Evolutionary conservation across 148 eudicot species (phyloP).

Genomic region (Heliosperma pusillum): DNA sequence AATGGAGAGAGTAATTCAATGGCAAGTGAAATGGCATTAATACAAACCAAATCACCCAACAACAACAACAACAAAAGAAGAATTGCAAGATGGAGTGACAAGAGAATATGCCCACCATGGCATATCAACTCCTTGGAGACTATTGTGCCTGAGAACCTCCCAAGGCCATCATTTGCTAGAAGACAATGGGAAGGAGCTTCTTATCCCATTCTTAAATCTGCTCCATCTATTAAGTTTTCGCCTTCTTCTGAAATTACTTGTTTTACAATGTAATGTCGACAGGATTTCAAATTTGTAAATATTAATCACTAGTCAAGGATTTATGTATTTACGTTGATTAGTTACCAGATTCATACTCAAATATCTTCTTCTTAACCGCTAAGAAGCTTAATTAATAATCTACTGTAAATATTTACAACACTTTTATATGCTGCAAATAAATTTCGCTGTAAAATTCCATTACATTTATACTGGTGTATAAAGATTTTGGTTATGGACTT

Average conservation of each 20-base stretch:
- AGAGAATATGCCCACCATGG: slow-evolving; percentile 64
- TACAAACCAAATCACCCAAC: slow-evolving; percentile 1
- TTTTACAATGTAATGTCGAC: slow-evolving; percentile 23
- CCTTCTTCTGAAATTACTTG: slow-evolving; percentile 20
- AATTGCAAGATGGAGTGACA: slow-evolving; percentile 64
- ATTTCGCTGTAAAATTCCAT: not conserved
- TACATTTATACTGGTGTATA: not conserved
- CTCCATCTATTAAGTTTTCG: slow-evolving; percentile 32
- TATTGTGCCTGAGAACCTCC: slow-evolving; percentile 83
- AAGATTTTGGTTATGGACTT: no score
- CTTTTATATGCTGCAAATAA: not conserved
- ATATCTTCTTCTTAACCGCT: no score
- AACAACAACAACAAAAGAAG: slow-evolving; percentile 8
- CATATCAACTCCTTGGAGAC: slow-evolving; percentile 64
- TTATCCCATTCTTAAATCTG: slow-evolving; percentile 11
- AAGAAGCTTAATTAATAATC: no score
- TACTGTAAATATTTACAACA: no score
- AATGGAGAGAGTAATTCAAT: not conserved
- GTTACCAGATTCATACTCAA: no score
- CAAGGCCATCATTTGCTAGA: slow-evolving; percentile 53
- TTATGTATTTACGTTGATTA: no score
- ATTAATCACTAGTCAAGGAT: no score
- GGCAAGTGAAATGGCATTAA: slow-evolving; percentile 17
- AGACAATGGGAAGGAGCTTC: slow-evolving; percentile 62
- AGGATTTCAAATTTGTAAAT: no score